Evolutionary conservation across 1,284 basidiomycete genomes (phyloP).

Genomic region (Cutaneotrichosporon mucoides): DNA sequence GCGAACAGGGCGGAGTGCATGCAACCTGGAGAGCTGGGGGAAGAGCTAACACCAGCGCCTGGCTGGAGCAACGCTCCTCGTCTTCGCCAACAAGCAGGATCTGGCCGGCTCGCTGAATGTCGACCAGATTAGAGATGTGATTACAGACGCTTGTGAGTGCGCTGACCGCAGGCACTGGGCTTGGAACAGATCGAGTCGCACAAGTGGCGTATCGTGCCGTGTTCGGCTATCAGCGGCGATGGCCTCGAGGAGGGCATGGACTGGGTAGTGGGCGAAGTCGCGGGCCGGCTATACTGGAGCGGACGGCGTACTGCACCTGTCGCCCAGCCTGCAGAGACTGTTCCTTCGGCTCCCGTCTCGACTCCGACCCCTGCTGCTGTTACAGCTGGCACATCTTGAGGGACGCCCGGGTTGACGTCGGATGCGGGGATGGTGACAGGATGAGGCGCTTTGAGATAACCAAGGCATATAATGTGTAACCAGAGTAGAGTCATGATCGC

Average conservation of each 20-base stretch:
- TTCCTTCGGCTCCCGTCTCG: no score
- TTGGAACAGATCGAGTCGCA: constrained; percentile 75
- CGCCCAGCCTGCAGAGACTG: no score
- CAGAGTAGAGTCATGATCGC: no score
- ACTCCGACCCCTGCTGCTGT: no score
- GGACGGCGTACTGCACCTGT: constrained; percentile 11
- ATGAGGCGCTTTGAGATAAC: no score
- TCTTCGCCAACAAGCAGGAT: constrained; percentile 99
- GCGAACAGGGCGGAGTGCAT: no score
- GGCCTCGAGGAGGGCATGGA: constrained; percentile 82
- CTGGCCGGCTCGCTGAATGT: constrained; percentile 79
- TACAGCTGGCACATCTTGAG: no score
- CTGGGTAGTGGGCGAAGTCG: constrained; percentile 92
- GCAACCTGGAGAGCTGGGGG: neutral
- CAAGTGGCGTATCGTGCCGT: constrained; percentile 84
- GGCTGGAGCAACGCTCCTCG: constrained; percentile 86
- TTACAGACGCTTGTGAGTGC: constrained; percentile 33
- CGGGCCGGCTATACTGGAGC: constrained; percentile 56
- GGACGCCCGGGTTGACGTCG: no score
- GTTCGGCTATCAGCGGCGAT: constrained; percentile 84
- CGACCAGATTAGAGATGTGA: constrained; percentile 74
- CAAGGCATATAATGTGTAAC: no score
- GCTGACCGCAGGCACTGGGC: constrained; percentile 61
- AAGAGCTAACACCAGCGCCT: constrained; percentile 60
- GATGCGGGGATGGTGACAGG: no score